Evolutionary conservation across 306 rosid genomes (phyloP).

Genomic region (Glycine latifolia): DNA sequence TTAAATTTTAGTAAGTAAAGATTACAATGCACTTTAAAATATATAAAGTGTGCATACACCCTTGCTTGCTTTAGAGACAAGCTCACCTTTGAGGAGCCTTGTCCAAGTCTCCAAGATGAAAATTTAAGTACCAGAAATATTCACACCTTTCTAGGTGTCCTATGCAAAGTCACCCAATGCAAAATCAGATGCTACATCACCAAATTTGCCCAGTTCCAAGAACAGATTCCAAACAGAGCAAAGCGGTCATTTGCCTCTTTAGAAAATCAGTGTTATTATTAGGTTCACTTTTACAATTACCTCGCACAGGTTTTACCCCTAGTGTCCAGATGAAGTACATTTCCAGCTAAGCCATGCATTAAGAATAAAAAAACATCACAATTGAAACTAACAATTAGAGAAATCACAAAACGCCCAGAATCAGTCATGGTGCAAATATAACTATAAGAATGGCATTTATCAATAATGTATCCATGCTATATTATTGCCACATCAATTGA

Average conservation of each 20-base stretch:
- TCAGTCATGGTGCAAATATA: not conserved
- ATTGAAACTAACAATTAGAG: not conserved
- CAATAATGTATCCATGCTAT: not conserved
- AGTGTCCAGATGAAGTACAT: slow-evolving; percentile 10
- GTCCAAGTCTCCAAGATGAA: not conserved
- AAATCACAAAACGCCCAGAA: slow-evolving; percentile 22
- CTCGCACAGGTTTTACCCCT: not conserved
- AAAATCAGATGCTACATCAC: slow-evolving; percentile 12
- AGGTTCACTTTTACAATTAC: slow-evolving; percentile 22
- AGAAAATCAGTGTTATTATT: not conserved
- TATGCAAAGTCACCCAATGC: slow-evolving; percentile 4
- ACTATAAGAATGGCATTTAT: not conserved
- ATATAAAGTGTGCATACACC: not conserved
- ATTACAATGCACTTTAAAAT: not conserved
- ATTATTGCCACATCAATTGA: not conserved
- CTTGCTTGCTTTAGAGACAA: slow-evolving; percentile 14
- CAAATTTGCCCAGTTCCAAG: slow-evolving; percentile 1
- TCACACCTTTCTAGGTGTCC: slow-evolving; percentile 12
- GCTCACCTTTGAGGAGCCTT: not conserved
- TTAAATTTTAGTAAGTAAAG: not conserved
- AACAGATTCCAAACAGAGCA: slow-evolving; percentile 18
- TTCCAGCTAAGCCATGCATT: not conserved
- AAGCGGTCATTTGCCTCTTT: not conserved
- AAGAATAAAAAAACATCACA: not conserved
- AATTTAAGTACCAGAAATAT: slow-evolving; percentile 5